Conservation (phyloP, 257 asterid genomes). For the Solanum gandarillasii region DNA sequence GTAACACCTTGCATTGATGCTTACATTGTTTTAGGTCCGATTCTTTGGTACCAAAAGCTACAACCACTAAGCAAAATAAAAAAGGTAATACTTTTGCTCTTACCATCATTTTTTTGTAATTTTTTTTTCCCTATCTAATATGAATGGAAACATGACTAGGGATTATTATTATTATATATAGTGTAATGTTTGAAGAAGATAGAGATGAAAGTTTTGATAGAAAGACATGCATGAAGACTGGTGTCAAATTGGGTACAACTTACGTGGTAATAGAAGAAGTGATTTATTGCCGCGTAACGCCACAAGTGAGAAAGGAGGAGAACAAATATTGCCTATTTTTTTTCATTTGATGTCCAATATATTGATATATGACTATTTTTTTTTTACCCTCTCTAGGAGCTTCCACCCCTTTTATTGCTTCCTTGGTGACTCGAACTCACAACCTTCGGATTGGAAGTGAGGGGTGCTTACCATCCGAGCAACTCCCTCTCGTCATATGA, state of each 20-base stretch:
- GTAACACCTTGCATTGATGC: constrained; percentile 14
- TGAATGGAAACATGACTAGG: background rate
- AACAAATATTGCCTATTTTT: background rate
- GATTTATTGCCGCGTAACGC: background rate
- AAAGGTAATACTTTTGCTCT: background rate
- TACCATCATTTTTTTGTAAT: background rate
- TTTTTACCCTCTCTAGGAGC: too few species aligned
- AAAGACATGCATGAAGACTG: constrained; percentile 26
- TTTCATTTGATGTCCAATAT: too few species aligned
- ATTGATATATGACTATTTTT: too few species aligned
- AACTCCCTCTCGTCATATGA: too few species aligned
- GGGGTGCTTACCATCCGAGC: too few species aligned
- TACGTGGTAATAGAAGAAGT: background rate
- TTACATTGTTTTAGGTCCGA: constrained; percentile 19
- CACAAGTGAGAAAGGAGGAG: background rate
- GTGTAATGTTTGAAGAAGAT: background rate
- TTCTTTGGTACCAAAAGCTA: constrained; percentile 7
- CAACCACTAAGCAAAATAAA: constrained; percentile 5
- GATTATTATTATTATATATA: background rate
- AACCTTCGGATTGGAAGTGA: too few species aligned
- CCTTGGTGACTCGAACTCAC: too few species aligned
- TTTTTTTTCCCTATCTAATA: accelerated
- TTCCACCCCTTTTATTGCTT: too few species aligned
- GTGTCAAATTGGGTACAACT: constrained; percentile 26
- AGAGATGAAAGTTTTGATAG: background rate